A percentile compares a stretch with the other conserved stretches of the same genome.
phyloP scores from a whole-genome alignment of 1,284 basidiomycete species.

The Lignosus rhinocerotis region DNA sequence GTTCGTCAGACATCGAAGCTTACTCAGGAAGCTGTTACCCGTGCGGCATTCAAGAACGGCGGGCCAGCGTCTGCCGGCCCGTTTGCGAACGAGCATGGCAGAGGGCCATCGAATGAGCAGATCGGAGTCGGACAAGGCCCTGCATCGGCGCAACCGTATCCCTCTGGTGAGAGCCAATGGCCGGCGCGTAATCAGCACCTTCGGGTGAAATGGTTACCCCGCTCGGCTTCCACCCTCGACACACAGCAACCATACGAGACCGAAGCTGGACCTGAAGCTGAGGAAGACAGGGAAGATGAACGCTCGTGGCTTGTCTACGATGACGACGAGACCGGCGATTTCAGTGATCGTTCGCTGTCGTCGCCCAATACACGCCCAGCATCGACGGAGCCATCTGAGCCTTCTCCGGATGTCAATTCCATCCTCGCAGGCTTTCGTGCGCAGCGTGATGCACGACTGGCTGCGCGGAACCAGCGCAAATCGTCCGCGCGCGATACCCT shows the following conservation, averaged over 20 bases:
- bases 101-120: slow-evolving; percentile 17
- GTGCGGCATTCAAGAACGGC: slow-evolving; percentile 2
- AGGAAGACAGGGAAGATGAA: slow-evolving; percentile 20
- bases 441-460: slow-evolving; percentile 7
- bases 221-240: slow-evolving; percentile 26
- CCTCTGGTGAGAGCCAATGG: not conserved
- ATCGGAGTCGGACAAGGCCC: slow-evolving; percentile 1
- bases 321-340: slow-evolving; percentile 21
- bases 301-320: slow-evolving; percentile 24
- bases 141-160: slow-evolving; percentile 3
- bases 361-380: slow-evolving; percentile 14
- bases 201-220: slow-evolving; percentile 26
- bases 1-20: slow-evolving; percentile 27
- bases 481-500: slow-evolving; percentile 17
- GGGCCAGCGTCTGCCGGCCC: slow-evolving; percentile 13
- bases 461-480: not conserved
- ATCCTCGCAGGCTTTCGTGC: slow-evolving; percentile 24
- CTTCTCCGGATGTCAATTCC: slow-evolving; percentile 23
- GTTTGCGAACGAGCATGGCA: slow-evolving; percentile 12
- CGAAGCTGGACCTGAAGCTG: not conserved
- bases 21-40: slow-evolving; percentile 17
- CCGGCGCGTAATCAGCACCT: slow-evolving; percentile 10
- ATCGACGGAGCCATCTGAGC: slow-evolving; percentile 17
- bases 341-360: slow-evolving; percentile 13
- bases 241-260: slow-evolving; percentile 7